Evolutionary conservation across 2,329 filamentous ascomycete species (phyloP).

Genomic region (Fusarium redolens): DNA sequence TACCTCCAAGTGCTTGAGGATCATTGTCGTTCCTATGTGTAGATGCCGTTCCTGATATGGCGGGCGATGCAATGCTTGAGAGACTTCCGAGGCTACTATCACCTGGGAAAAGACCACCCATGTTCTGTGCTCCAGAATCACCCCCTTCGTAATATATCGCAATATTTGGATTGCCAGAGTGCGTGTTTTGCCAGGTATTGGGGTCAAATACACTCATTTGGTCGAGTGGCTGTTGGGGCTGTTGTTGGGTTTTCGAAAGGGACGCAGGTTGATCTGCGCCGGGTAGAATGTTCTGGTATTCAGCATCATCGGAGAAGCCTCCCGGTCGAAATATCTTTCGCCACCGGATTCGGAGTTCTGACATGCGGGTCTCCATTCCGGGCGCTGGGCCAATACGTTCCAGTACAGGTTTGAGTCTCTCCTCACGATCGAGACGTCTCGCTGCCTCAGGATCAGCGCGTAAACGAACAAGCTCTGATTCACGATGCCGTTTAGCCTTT

Average conservation of each 20-base stretch:
- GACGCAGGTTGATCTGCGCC: neutral
- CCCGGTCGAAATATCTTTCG: conserved; percentile 32
- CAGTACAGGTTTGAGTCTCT: conserved; percentile 32
- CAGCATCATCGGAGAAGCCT: neutral
- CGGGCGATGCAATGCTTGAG: conserved; percentile 30
- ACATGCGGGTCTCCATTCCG: conserved; percentile 36
- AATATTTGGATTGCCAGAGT: conserved; percentile 15
- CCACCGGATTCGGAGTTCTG: conserved; percentile 30
- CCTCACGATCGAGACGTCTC: conserved; percentile 28
- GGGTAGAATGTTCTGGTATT: conserved; percentile 18
- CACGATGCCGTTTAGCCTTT: conserved; percentile 30
- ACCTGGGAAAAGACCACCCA: conserved; percentile 2
- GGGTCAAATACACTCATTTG: neutral
- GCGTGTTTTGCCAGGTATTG: conserved; percentile 12
- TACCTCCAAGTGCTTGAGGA: neutral
- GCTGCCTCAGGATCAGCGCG: conserved; percentile 31
- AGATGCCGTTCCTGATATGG: conserved; percentile 23
- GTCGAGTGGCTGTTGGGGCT: neutral
- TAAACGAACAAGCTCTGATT: conserved; percentile 24
- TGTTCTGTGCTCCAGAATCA: neutral
- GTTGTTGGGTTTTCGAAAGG: neutral
- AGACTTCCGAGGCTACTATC: conserved; percentile 22
- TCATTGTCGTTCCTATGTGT: conserved; percentile 1
- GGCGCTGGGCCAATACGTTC: conserved; percentile 35
- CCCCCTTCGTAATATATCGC: conserved; percentile 26